phyloP scores from a whole-genome alignment of 2,329 filamentous ascomycete genomes.

The Clarireedia paspali region DNA sequence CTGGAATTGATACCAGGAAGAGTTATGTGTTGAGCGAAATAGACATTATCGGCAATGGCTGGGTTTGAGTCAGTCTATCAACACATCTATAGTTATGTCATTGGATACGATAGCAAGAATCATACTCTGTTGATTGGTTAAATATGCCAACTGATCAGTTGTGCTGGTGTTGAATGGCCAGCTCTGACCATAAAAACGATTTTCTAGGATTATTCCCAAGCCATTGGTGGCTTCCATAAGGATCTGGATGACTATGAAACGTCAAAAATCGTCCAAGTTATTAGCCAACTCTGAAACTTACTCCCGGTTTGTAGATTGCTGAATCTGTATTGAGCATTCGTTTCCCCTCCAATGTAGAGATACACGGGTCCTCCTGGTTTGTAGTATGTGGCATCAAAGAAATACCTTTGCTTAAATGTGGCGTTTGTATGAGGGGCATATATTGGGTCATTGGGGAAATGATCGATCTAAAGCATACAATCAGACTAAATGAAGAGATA shows the following conservation, averaged over 20 bases:
- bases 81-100: too few species aligned
- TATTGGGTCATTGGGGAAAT: constrained; percentile 35
- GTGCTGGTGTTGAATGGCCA: constrained; percentile 40
- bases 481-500: background rate
- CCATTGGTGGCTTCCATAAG: constrained; percentile 46
- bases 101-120: too few species aligned
- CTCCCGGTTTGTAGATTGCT: constrained; percentile 35
- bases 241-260: constrained; percentile 39
- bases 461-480: constrained; percentile 33
- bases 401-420: constrained; percentile 48
- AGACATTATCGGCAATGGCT: constrained; percentile 43
- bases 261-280: constrained; percentile 19
- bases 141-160: constrained; percentile 40
- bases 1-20: constrained; percentile 37
- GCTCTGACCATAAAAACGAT: constrained; percentile 43
- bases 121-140: constrained; percentile 42
- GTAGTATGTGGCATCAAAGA: constrained; percentile 46
- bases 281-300: constrained; percentile 8
- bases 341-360: constrained; percentile 41
- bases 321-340: constrained; percentile 31
- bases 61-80: background rate
- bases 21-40: constrained; percentile 40
- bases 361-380: constrained; percentile 44
- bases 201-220: constrained; percentile 45
- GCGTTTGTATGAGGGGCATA: constrained; percentile 37